These are phyloP conservation scores for Puccinia triticina DNA, from an alignment of 1,284 basidiomycete species.

Conservation along the genomic window DNA sequence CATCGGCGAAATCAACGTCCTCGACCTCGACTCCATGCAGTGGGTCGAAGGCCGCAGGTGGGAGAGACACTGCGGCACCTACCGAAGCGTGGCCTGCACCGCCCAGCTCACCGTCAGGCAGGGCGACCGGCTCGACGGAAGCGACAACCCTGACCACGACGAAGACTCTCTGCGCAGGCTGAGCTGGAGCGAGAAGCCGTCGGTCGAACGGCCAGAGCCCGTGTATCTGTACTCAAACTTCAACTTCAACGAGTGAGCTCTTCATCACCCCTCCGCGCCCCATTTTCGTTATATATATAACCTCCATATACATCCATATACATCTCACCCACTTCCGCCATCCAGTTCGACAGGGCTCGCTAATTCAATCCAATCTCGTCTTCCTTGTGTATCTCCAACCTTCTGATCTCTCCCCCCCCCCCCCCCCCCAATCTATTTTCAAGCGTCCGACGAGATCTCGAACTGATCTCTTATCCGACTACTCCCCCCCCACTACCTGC, in stretches of 20 bases:
- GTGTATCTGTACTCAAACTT: conserved; percentile 83
- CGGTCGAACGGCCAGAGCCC: conserved; percentile 70
- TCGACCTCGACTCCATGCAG: conserved; percentile 70
- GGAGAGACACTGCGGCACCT: conserved; percentile 86
- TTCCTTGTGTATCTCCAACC: background rate
- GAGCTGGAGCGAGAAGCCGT: conserved; percentile 45
- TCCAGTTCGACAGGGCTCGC: conserved; percentile 15
- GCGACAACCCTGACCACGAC: conserved; percentile 29
- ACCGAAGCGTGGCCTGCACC: conserved; percentile 72
- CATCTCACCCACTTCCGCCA: background rate
- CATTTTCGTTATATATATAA: background rate
- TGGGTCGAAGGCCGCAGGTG: conserved; percentile 81
- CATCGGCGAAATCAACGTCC: conserved; percentile 87
- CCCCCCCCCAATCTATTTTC: conserved; percentile 6
- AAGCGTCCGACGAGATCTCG: conserved; percentile 87
- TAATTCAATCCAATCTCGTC: conserved; percentile 33
- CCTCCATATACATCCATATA: background rate
- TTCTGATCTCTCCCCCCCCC: background rate
- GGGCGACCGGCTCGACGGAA: conserved; percentile 42
- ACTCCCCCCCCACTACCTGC: conserved; percentile 63
- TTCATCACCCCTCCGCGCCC: background rate
- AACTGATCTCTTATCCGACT: conserved; percentile 75
- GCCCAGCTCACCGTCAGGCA: conserved; percentile 53
- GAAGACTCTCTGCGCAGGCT: conserved; percentile 47
- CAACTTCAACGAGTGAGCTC: conserved; percentile 68